Base-by-base conservation (phyloP, 768 basidiomycete species). In the Mycena chlorophos region DNA sequence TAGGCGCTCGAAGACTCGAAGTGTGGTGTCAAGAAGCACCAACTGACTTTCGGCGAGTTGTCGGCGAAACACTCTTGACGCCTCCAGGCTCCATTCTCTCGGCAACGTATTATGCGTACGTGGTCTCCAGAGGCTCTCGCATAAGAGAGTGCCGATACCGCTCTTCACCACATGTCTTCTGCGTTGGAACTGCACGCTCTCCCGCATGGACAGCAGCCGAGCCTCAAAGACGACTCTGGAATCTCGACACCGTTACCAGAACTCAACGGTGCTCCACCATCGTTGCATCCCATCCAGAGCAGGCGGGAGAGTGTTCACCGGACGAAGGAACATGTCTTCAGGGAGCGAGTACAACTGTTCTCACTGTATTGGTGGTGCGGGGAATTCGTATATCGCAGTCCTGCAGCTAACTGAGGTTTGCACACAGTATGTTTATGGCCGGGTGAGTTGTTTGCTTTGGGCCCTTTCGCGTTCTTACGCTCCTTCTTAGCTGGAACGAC, bases 281-380 rank as follows among this genome's bases (percentile, higher is more conserved):
- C 40, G 13, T 19, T 42, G 8, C 40, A 19, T 8, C 40, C 20
- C 20, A 22, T 42, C 14, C 20, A 14, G 8, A 42, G 40, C 20
- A 12, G 6, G 13, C 40, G 40, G 5, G 14, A 42, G 20, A 42
- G 40, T 20, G 40, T 16, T 20, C 40, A 16, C 22, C 40, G 40
- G 14, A 42, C 14, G 8, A 42, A 22, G 20, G 40, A 42, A 42
- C 40, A 42, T 42, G 20, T 42, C 8, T 42, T 42, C 22, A 12
- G 40, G 8, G 60, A 62, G 28, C 26, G 60, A 10, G 22, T 62
- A 12, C 60, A 62, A 8, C 46, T 62, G 6, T 38, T 53, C 25
- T 56, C 60, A 14, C 56, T 62, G 14, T 62, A 49, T 39, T 62
- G 60, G 60, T 58, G 51, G 60, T 57, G 29, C n/a, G n/a, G n/a